Base-by-base conservation (phyloP, 164 flowering plant species). In the Vitis labrusca region DNA sequence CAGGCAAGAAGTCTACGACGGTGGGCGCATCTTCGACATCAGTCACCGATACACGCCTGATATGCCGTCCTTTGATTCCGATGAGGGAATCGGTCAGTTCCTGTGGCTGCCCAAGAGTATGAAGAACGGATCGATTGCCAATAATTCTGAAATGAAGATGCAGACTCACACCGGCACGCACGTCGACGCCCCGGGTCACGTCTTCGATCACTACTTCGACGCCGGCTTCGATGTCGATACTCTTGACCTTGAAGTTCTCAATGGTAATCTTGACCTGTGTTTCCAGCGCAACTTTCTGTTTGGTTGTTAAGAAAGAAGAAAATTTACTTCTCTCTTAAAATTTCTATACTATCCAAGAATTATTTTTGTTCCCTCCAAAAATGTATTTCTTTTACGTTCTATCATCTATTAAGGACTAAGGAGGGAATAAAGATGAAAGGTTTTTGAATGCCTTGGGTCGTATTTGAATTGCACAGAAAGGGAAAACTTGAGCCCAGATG, bases 191-290 rank as follows among this genome's bases (percentile, higher is more conserved):
- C 97, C 99, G 10, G 95, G 97, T 0, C 99, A 94, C 59, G 81
- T 91, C 50, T 84, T 59, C 66, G 89, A 92, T 66, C 83, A 89
- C 47, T 94, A 94, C 71, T 91, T 83, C 27, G 95, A 94, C 51
- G 92, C 89, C 10, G 97, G 99, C 14, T 91, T 90, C 59, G 99
- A 95, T 73, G 92, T 93, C 17, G 96, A 91, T 54, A 85, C 96
- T 8, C 97, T 95, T 30, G 92, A 91, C 73, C 86, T 95, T 16
- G 84, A 78, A 14, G 89, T 89, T 8, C 92, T 92, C 14, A 94
- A 94, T 63, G 97, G 97, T 90, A 78, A 1, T 52, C 11, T 7
- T 61, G 7, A 7, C 13, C 32, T 12, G 0, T 23, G 1, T 50
- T 64, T 19, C 54, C 16, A 37, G 10, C 29, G 44, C 44, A 37